Base-by-base conservation (phyloP, 2,329 filamentous ascomycete genomes). In the Epichloe sibirici region DNA sequence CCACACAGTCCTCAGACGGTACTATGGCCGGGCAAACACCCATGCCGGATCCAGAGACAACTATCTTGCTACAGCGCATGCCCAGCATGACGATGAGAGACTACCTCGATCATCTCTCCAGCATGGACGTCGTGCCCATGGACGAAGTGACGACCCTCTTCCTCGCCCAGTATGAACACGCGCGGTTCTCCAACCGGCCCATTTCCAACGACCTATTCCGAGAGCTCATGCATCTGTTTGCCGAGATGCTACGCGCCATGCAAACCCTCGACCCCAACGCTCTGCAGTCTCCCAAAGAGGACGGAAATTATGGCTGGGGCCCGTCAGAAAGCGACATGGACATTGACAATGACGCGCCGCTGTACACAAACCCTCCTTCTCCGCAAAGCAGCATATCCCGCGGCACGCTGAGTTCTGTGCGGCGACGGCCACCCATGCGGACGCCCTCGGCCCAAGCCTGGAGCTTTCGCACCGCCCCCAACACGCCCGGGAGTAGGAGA, bases 191-290 rank as follows among this genome's bases (percentile, higher is more conserved):
- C 2, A 79, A 78, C 0, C 71, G 74, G 5, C 78, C 85, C 1
- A 71, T 95, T 4, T 77, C 80, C 3, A 85, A 90, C 59, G 62
- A 69, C 0, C 77, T 85, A 49, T 97, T 98, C 64, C 77, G 86
- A 39, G 71, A 77, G 23, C 72, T 96, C 34, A 96, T 96, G 89
- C 78, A 82, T 53, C 74, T 87, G 28, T 96, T 97, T 66, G 86
- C 90, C 2, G 81, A 86, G 51, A 72, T 97, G 0, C 72, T 97
- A 13, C 81, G 86, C 50, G 78, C 76, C 17, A 95, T 97, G 86
- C 77, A 73, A 31, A 74, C 79, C 0, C 70, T 88, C 3, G 74
- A 85, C 53, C 70, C 77, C 0, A 69, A 70, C 0, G 65, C 81
- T 4, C 63, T 88, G 5, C 64, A 67, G 28, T 63, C 63, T 1